Conservation (phyloP, 805 yeast species). For the Lachancea dasiensis region DNA sequence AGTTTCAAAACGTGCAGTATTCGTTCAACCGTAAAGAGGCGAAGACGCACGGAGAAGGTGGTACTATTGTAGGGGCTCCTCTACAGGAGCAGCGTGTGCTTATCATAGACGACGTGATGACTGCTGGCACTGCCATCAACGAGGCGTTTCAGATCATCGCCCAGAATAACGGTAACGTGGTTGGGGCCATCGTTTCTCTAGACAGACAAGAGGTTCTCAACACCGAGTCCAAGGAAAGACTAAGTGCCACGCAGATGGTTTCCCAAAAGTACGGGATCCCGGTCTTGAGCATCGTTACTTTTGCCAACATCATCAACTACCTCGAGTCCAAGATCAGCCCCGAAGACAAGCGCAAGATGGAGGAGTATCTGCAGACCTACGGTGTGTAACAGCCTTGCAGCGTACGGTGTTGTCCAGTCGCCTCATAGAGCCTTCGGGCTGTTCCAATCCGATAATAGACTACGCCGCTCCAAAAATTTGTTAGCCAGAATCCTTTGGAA, state of each 20-base stretch:
- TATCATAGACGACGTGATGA: constrained; percentile 94
- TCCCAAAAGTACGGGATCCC: constrained; percentile 70
- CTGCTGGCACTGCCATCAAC: constrained; percentile 96
- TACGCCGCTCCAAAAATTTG: constrained; percentile 1
- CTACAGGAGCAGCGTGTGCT: constrained; percentile 67
- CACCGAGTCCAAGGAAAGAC: constrained; percentile 36
- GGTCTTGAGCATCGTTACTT: constrained; percentile 70
- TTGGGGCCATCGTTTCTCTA: constrained; percentile 83
- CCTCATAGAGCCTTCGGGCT: constrained; percentile 3
- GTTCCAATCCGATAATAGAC: too few species aligned
- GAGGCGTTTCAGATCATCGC: constrained; percentile 83
- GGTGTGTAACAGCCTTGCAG: constrained; percentile 24
- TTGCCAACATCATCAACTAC: constrained; percentile 66
- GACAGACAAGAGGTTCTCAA: constrained; percentile 93
- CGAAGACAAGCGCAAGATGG: constrained; percentile 52
- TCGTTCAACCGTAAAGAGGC: constrained; percentile 96
- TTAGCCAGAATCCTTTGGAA: constrained; percentile 1
- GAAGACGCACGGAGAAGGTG: constrained; percentile 98
- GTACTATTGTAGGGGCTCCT: constrained; percentile 80
- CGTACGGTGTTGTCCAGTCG: background rate
- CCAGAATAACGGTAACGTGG: constrained; percentile 63
- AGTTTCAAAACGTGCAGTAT: constrained; percentile 68
- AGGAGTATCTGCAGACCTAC: constrained; percentile 45
- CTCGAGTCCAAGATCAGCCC: constrained; percentile 50
- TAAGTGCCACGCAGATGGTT: constrained; percentile 80